Percentiles rank a stretch among this genome's conserved stretches.
phyloP scores from a whole-genome alignment of 129 eudicot genomes.

The Helianthus annuus region HanXRQr2.0-SUNRISE NC_035439.2:1628929-1629428 shows the following conservation, averaged over 20 bases:
- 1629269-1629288: constrained; percentile 36
- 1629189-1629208: constrained; percentile 35
- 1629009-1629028: constrained; percentile 36
- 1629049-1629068: constrained; percentile 60
- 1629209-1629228: constrained; percentile 33
- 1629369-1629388: neutral
- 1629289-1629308: constrained; percentile 30
- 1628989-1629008: constrained; percentile 88
- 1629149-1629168: constrained; percentile 7
- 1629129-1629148: neutral
- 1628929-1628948: constrained; percentile 98
- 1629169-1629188: constrained; percentile 41
- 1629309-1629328: constrained; percentile 38
- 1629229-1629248: constrained; percentile 70
- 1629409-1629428: neutral
- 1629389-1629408: constrained; percentile 8
- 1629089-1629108: too few species aligned
- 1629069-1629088: constrained; percentile 26
- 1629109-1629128: neutral
- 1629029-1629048: constrained; percentile 54
- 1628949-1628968: constrained; percentile 86
- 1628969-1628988: constrained; percentile 84
- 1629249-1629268: constrained; percentile 75
- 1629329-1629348: constrained; percentile 26
- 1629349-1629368: neutral